phyloP scores from a whole-genome alignment of 805 yeast species.

The Torulaspora indica region DNA sequence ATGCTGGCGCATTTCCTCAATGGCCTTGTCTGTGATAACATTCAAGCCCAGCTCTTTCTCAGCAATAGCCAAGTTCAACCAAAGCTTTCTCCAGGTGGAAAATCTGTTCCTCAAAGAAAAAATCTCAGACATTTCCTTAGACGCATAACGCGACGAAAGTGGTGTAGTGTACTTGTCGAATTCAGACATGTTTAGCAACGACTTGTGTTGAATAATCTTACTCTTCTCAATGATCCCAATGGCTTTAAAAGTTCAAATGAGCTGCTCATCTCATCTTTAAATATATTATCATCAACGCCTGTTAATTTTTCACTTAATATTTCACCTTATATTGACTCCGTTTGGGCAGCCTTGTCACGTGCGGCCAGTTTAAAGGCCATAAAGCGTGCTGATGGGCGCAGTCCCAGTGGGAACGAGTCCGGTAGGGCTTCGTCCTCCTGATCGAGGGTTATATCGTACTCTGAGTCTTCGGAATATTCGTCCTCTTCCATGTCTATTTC shows the following conservation, averaged over 20 bases:
- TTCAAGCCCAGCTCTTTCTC: slow-evolving; percentile 85
- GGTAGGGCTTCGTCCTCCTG: slow-evolving; percentile 21
- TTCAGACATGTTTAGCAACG: slow-evolving; percentile 28
- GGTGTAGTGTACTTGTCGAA: slow-evolving; percentile 86
- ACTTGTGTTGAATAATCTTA: neutral
- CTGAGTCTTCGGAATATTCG: slow-evolving; percentile 20
- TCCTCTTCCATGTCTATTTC: slow-evolving; percentile 15
- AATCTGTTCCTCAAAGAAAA: slow-evolving; percentile 91
- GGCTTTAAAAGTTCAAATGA: neutral
- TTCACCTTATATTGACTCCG: slow-evolving; percentile 16
- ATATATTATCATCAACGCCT: neutral
- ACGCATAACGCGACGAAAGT: slow-evolving; percentile 92
- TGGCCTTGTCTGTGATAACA: slow-evolving; percentile 85
- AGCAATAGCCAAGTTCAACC: slow-evolving; percentile 94
- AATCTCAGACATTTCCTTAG: slow-evolving; percentile 91
- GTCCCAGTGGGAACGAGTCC: slow-evolving; percentile 26
- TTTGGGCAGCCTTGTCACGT: slow-evolving; percentile 12
- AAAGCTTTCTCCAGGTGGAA: slow-evolving; percentile 96
- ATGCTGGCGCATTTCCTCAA: slow-evolving; percentile 75
- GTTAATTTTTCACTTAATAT: slow-evolving; percentile 6
- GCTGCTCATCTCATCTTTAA: slow-evolving; percentile 2
- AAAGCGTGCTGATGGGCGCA: slow-evolving; percentile 68
- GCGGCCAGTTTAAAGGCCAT: slow-evolving; percentile 50
- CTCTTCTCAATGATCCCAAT: neutral
- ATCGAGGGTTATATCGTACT: slow-evolving; percentile 21